A percentile compares a stretch with the other conserved stretches of the same genome.
These are phyloP conservation scores for Pseudofabraea citricarpa DNA, from an alignment of 2,329 filamentous ascomycete species.

Conservation along the genomic window DNA sequence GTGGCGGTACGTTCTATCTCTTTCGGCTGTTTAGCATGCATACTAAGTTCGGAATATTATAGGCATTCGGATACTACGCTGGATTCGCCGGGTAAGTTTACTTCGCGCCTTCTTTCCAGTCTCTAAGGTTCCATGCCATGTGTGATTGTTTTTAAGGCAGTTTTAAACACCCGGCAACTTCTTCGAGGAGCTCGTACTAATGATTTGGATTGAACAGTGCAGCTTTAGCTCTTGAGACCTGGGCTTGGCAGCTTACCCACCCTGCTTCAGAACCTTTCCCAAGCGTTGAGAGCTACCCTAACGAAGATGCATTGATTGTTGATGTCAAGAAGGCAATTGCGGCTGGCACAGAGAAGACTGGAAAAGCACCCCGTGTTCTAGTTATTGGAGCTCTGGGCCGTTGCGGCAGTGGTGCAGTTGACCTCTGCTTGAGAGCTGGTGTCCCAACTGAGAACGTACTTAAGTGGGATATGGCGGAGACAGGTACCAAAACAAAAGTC, in stretches of 20 bases:
- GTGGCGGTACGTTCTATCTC: conserved; percentile 57
- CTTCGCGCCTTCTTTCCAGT: background rate
- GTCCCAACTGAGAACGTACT: conserved; percentile 63
- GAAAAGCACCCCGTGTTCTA: conserved; percentile 67
- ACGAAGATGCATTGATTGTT: conserved; percentile 67
- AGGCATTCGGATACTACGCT: conserved; percentile 57
- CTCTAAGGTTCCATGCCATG: background rate
- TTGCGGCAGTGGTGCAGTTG: conserved; percentile 80
- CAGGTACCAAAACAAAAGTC: conserved; percentile 26
- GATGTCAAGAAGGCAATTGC: conserved; percentile 70
- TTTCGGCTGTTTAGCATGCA: conserved; percentile 28
- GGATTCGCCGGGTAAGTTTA: conserved; percentile 55
- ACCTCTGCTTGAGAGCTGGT: conserved; percentile 71
- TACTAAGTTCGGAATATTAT: background rate
- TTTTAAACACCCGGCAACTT: background rate
- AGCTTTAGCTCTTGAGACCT: conserved; percentile 71
- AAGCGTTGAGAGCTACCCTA: conserved; percentile 63
- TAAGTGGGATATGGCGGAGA: conserved; percentile 75
- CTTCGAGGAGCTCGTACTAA: conserved; percentile 16
- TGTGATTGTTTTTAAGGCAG: background rate
- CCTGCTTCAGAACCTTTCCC: conserved; percentile 61
- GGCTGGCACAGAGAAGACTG: conserved; percentile 60
- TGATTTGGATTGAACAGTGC: conserved; percentile 36
- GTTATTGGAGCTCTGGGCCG: conserved; percentile 82
- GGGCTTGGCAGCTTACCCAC: conserved; percentile 77